Conservation (phyloP, 805 yeast genomes). For the Wickerhamomyces rabaulensis region DNA sequence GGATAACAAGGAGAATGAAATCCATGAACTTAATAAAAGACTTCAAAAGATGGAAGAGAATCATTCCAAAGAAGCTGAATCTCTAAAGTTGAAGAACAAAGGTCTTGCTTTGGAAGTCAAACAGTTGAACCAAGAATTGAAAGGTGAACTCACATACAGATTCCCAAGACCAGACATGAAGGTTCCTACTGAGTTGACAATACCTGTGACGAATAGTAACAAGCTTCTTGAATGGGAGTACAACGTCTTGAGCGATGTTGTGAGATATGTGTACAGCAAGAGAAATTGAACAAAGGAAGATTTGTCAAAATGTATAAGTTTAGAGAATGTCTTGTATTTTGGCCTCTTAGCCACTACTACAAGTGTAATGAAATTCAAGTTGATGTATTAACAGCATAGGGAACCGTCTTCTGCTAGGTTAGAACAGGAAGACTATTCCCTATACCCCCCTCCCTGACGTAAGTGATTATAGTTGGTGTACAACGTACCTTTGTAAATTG, state of each 20-base stretch:
- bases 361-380: too few relatives aligned
- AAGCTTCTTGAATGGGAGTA: constrained; percentile 1
- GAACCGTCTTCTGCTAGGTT: too few relatives aligned
- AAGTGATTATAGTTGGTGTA: too few relatives aligned
- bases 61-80: neutral
- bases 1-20: neutral
- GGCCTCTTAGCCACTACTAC: too few relatives aligned
- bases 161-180: neutral
- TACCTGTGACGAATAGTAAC: neutral
- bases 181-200: neutral
- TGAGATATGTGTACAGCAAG: neutral
- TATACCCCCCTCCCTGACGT: too few relatives aligned
- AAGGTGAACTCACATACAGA: neutral
- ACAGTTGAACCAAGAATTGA: neutral
- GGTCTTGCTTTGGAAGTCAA: neutral
- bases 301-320: too few relatives aligned
- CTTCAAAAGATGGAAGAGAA: neutral
- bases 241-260: neutral
- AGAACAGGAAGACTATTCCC: too few relatives aligned
- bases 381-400: too few relatives aligned
- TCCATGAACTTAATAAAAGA: neutral
- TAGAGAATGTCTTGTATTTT: too few relatives aligned
- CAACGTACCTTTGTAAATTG: too few relatives aligned
- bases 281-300: neutral
- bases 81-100: constrained; percentile 1